Evolutionary conservation across 106 monocot genomes (phyloP).

Genomic region (Hemerocallis citrina): DNA sequence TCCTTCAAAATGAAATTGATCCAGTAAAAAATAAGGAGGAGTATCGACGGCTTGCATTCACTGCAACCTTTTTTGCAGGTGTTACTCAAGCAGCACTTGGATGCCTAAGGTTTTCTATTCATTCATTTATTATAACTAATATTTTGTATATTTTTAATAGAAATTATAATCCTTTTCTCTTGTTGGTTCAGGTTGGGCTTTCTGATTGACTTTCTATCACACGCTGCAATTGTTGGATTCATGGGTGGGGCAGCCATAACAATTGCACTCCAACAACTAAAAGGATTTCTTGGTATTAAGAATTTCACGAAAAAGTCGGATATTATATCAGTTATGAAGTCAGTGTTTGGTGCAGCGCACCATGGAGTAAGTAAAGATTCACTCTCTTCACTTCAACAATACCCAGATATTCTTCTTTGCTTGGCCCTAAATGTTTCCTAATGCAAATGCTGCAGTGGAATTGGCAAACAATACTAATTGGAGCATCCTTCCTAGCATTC

Average conservation of each 20-base stretch:
- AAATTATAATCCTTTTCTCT: neutral
- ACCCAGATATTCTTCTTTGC: no score
- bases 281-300: slow-evolving; percentile 61
- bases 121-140: no score
- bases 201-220: slow-evolving; percentile 56
- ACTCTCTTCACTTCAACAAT: neutral
- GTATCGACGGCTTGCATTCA: slow-evolving; percentile 62
- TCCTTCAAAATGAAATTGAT: slow-evolving; percentile 60
- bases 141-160: no score
- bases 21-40: slow-evolving; percentile 29
- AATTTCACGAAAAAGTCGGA: slow-evolving; percentile 54
- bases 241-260: slow-evolving; percentile 76
- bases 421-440: no score
- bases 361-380: slow-evolving; percentile 32
- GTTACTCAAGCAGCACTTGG: slow-evolving; percentile 74
- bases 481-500: slow-evolving; percentile 38
- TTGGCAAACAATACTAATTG: slow-evolving; percentile 70
- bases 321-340: slow-evolving; percentile 55
- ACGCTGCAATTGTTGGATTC: slow-evolving; percentile 72
- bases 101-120: slow-evolving; percentile 45
- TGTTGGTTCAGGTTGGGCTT: slow-evolving; percentile 54
- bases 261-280: slow-evolving; percentile 62
- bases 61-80: slow-evolving; percentile 94
- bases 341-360: slow-evolving; percentile 39
- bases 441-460: slow-evolving; percentile 52